Base-by-base conservation (phyloP, 441 rosid genomes). In the Theobroma grandiflorum region DNA sequence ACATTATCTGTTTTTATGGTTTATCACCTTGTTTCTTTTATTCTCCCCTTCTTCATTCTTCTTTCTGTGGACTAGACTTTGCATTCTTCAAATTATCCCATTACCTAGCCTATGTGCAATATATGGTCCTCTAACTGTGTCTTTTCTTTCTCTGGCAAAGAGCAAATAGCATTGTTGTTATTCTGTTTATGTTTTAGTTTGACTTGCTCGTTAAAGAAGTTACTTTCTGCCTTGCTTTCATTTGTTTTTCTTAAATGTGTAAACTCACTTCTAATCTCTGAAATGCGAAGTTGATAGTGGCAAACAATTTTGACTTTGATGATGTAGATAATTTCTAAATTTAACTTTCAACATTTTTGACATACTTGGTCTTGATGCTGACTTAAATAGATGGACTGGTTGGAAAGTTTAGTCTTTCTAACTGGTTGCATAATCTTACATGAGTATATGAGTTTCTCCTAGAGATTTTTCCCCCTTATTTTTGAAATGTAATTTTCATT, bases 21-120 rank as follows among this genome's bases (percentile, higher is more conserved):
- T 42, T 31, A 22, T 53, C 55, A 53, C 47, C 57, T 45, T 26
- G 43, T 43, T 75, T 62, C 58, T 42, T 43, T 43, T 61, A 15
- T 75, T 45, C 26, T 45, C 55, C 22, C 14, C 57, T 31, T 37
- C 31, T 38, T 74, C 77, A 74, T 74, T 43, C 22, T 40, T 74
- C n/a, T 31, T 61, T 59, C 16, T 75, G 6, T 58, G 64, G n/a
- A 22, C 50, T 10, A 74, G 53, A 38, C 53, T 4, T 53, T 5
- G 8, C 68, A 43, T 16, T 75, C 58, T 26, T 61, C 26, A 26
- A 59, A 11, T 62, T 61, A 26, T 45, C 58, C 22, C 55, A 26
- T 59, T 58, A 57, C 43, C 45, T 71, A 38, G 49, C 12, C 37
- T 52, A 35, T 3, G 3, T 72, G 49, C 64, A 18, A 9, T 72